Conservation (phyloP, 2,329 filamentous ascomycete genomes). For the Bisporella sp. region DNA sequence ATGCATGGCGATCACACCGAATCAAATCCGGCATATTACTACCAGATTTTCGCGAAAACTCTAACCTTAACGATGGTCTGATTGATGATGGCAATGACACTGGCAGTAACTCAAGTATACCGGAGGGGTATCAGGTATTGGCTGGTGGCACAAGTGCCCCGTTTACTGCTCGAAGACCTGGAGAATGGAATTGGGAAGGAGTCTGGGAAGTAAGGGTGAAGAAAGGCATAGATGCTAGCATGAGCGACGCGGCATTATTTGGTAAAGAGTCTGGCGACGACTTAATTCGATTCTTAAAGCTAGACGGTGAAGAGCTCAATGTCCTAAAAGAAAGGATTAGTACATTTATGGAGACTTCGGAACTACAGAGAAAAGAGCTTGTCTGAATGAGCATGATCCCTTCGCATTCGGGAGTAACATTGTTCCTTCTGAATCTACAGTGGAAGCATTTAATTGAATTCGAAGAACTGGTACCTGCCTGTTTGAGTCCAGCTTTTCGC, state of each 20-base stretch:
- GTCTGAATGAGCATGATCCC: constrained; percentile 3
- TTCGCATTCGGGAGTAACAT: too few species aligned
- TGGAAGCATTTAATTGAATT: too few species aligned
- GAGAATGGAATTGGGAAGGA: constrained; percentile 96
- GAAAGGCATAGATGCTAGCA: constrained; percentile 67
- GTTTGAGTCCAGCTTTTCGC: too few species aligned
- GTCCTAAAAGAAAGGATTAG: constrained; percentile 51
- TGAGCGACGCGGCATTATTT: constrained; percentile 74
- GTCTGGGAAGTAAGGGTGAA: constrained; percentile 90
- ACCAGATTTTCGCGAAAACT: constrained; percentile 4
- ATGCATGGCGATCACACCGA: constrained; percentile 79
- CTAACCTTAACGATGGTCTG: constrained; percentile 9
- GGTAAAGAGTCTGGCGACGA: constrained; percentile 62
- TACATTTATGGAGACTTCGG: constrained; percentile 36
- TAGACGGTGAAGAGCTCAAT: constrained; percentile 53
- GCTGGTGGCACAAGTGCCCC: constrained; percentile 14
- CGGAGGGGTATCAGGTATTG: constrained; percentile 12
- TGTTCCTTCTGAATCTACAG: too few species aligned
- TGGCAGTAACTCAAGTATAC: constrained; percentile 3
- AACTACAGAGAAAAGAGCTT: constrained; percentile 18
- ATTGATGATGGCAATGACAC: constrained; percentile 11
- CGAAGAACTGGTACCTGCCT: too few species aligned
- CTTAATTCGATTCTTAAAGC: constrained; percentile 60
- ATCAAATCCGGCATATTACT: constrained; percentile 38
- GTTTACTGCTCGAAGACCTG: constrained; percentile 45